Evolutionary conservation across 1,284 basidiomycete species (phyloP), one percentile per base, ranked within the genome.

Genomic region (Ceratobasidium sp.): DNA sequence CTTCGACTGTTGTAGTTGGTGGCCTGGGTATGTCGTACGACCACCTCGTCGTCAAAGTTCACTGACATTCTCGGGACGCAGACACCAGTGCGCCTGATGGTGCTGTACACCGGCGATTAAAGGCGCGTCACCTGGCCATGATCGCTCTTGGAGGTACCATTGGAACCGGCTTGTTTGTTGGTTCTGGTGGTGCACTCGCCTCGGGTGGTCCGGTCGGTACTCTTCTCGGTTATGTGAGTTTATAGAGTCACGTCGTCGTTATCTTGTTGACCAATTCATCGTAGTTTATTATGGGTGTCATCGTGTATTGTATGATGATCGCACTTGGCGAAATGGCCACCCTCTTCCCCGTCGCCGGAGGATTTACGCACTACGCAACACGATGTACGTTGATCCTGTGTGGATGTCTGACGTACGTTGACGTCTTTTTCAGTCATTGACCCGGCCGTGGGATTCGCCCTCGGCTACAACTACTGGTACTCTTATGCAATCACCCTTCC

Each of bases 141-240:
- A 63, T 63, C 46, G 55, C 67, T 46, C 78, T 81, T 71, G 91
- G 91, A 77, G 92, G 92, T 51, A 92, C 91, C 44, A 90, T 93
- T 79, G 92, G 92, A 60, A 95, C 93, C 0, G 94, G 94, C 83
- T 87, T 95, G 26, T 96, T 97, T 87, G 87, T 96, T 58, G 94
- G 94, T 80, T 92, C 93, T 15, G 95, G 95, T 26, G 86, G 88
- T 73, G 85, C 86, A 10, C 83, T 89, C 23, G 82, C 84, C 18
- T 82, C 83, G 23, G 87, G 85, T 67, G 88, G 87, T 15, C 88
- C 87, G 1, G 82, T 85, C 20, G 86, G 86, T 68, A 83, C 86
- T 3, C 84, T 86, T 53, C 79, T 86, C 42, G 84, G 82, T 42
- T 86, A 85, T 77, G 78, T 82, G 33, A 81, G 82, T 63, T 83